Percentiles rank a stretch among this genome's conserved stretches.
phyloP scores from a whole-genome alignment of 768 basidiomycete species.

The Tephrocybe sp. region DNA sequence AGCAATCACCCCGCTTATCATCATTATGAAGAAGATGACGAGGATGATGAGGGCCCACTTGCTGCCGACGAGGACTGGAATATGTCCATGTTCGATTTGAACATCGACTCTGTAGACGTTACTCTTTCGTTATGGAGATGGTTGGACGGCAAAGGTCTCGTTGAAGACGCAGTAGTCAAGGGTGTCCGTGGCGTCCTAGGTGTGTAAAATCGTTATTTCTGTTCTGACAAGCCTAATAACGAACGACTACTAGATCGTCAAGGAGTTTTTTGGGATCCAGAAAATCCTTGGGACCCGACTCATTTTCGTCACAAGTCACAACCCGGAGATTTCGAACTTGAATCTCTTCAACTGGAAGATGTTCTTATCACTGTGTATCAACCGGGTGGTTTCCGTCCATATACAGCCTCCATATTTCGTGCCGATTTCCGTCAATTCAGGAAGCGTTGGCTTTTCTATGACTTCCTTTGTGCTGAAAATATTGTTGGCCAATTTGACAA shows the following conservation, averaged over 20 bases:
- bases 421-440: slow-evolving; percentile 82
- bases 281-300: slow-evolving; percentile 77
- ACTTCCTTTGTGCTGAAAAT: slow-evolving; percentile 90
- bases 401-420: slow-evolving; percentile 88
- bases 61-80: slow-evolving; percentile 53
- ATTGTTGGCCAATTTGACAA: slow-evolving; percentile 98
- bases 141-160: slow-evolving; percentile 93
- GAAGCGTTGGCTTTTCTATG: slow-evolving; percentile 95
- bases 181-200: slow-evolving; percentile 94
- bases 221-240: too few species aligned
- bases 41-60: slow-evolving; percentile 41
- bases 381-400: slow-evolving; percentile 88
- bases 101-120: slow-evolving; percentile 93
- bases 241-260: slow-evolving; percentile 66
- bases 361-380: slow-evolving; percentile 93
- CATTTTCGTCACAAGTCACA: slow-evolving; percentile 70
- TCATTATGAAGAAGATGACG: slow-evolving; percentile 50
- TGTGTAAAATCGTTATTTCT: slow-evolving; percentile 30
- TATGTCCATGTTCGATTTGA: slow-evolving; percentile 90
- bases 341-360: slow-evolving; percentile 88
- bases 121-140: slow-evolving; percentile 87
- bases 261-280: slow-evolving; percentile 81
- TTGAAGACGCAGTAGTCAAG: slow-evolving; percentile 87
- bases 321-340: slow-evolving; percentile 89
- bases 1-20: slow-evolving; percentile 74